Evolutionary conservation across 805 yeast species (phyloP).

Genomic region (Saturnispora serradocipensis): DNA sequence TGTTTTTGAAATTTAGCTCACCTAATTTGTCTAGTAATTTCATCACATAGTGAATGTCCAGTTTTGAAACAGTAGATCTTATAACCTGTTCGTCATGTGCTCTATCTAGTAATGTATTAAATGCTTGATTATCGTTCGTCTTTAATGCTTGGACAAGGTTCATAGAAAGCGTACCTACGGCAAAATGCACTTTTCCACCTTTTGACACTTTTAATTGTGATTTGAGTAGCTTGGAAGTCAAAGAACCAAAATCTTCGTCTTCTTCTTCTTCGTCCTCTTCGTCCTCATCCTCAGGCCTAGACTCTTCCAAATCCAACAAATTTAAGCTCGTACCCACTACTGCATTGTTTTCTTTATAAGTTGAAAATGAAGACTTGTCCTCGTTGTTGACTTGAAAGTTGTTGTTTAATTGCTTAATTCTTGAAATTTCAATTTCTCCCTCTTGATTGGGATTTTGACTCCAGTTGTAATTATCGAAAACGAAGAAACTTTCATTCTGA

Average conservation of each 20-base stretch:
- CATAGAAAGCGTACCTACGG: constrained; percentile 71
- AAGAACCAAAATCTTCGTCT: constrained; percentile 26
- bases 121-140: constrained; percentile 74
- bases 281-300: constrained; percentile 36
- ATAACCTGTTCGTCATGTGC: constrained; percentile 43
- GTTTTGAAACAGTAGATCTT: constrained; percentile 39
- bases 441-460: constrained; percentile 20
- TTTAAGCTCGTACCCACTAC: constrained; percentile 41
- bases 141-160: constrained; percentile 83
- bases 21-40: constrained; percentile 42
- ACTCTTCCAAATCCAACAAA: constrained; percentile 42
- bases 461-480: constrained; percentile 50
- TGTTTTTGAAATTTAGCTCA: constrained; percentile 43
- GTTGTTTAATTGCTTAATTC: constrained; percentile 20
- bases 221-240: constrained; percentile 45
- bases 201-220: constrained; percentile 17
- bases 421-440: constrained; percentile 17
- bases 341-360: constrained; percentile 20
- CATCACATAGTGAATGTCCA: constrained; percentile 42
- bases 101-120: constrained; percentile 66
- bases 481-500: constrained; percentile 49
- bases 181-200: constrained; percentile 38
- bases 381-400: constrained; percentile 34
- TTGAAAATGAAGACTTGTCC: constrained; percentile 17
- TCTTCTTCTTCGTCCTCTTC: constrained; percentile 38